A percentile compares a stretch with the other conserved stretches of the same genome.
Evolutionary conservation across 2,329 filamentous ascomycete species (phyloP).

Genomic region (Alternaria ventricosa): DNA sequence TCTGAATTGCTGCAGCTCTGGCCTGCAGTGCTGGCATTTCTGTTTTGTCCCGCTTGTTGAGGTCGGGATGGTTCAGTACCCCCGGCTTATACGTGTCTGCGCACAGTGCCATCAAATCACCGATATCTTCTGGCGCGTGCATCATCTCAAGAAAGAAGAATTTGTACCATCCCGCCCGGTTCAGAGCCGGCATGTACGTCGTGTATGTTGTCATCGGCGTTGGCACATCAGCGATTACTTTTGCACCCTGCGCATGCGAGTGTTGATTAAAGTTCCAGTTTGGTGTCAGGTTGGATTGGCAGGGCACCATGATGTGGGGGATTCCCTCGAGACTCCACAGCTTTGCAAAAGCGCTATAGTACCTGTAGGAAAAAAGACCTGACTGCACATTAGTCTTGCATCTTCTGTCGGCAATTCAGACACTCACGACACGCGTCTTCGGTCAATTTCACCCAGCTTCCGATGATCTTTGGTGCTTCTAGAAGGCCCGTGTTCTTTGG

Average conservation of each 20-base stretch:
- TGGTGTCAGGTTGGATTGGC: slow-evolving; percentile 32
- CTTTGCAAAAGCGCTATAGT: slow-evolving; percentile 38
- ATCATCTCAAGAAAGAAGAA: slow-evolving; percentile 43
- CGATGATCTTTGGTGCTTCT: slow-evolving; percentile 43
- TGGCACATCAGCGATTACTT: slow-evolving; percentile 19
- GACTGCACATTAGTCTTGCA: neutral
- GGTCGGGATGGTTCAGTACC: slow-evolving; percentile 40
- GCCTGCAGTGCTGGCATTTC: slow-evolving; percentile 31
- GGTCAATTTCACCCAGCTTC: slow-evolving; percentile 37
- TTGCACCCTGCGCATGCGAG: slow-evolving; percentile 31
- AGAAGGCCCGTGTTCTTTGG: slow-evolving; percentile 44
- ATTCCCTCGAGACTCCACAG: slow-evolving; percentile 44
- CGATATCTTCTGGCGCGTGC: slow-evolving; percentile 35
- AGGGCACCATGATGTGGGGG: slow-evolving; percentile 45
- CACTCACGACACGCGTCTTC: slow-evolving; percentile 39
- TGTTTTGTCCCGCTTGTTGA: slow-evolving; percentile 36
- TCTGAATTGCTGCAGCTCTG: slow-evolving; percentile 32
- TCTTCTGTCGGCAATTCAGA: neutral
- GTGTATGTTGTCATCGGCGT: slow-evolving; percentile 18
- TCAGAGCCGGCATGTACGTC: slow-evolving; percentile 44
- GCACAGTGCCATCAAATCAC: slow-evolving; percentile 38
- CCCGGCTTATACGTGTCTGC: slow-evolving; percentile 41
- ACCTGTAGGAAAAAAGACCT: slow-evolving; percentile 39
- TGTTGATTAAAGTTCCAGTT: slow-evolving; percentile 39
- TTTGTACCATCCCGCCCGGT: slow-evolving; percentile 47